phyloP scores from a whole-genome alignment of 805 yeast genomes.

The Saccharomycopsis synnaedendra region DNA sequence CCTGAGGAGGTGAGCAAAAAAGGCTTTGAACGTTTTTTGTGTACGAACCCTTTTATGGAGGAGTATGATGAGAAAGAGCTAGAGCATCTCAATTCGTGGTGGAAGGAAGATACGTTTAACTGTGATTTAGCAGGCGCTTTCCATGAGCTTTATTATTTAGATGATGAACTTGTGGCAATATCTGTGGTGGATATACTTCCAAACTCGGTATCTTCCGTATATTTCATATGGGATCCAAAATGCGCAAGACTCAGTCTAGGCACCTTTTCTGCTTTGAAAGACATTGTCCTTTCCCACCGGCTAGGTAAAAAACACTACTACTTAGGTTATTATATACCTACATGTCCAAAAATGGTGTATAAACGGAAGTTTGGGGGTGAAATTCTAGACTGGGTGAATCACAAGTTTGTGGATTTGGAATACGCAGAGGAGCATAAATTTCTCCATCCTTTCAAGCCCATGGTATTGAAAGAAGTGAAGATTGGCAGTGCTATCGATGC shows the following conservation, averaged over 20 bases:
- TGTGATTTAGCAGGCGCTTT: slow-evolving; percentile 38
- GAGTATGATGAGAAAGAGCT: slow-evolving; percentile 2
- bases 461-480: slow-evolving; percentile 16
- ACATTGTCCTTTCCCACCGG: slow-evolving; percentile 41
- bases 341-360: slow-evolving; percentile 74
- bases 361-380: slow-evolving; percentile 74
- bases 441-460: slow-evolving; percentile 22
- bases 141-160: slow-evolving; percentile 69
- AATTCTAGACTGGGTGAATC: slow-evolving; percentile 42
- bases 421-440: slow-evolving; percentile 19
- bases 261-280: slow-evolving; percentile 64
- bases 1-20: slow-evolving; percentile 31
- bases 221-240: slow-evolving; percentile 83
- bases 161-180: slow-evolving; percentile 55
- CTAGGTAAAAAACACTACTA: slow-evolving; percentile 49
- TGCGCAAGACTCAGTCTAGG: slow-evolving; percentile 63
- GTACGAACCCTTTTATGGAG: slow-evolving; percentile 49
- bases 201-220: slow-evolving; percentile 67
- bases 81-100: slow-evolving; percentile 7
- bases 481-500: background rate
- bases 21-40: slow-evolving; percentile 55
- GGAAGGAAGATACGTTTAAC: background rate
- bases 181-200: slow-evolving; percentile 75
- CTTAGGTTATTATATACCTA: slow-evolving; percentile 71
- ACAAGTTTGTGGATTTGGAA: slow-evolving; percentile 30